Evolutionary conservation across 805 yeast species (phyloP), one percentile per base, ranked within the genome.

Genomic region (Wickerhamiella brachini): DNA sequence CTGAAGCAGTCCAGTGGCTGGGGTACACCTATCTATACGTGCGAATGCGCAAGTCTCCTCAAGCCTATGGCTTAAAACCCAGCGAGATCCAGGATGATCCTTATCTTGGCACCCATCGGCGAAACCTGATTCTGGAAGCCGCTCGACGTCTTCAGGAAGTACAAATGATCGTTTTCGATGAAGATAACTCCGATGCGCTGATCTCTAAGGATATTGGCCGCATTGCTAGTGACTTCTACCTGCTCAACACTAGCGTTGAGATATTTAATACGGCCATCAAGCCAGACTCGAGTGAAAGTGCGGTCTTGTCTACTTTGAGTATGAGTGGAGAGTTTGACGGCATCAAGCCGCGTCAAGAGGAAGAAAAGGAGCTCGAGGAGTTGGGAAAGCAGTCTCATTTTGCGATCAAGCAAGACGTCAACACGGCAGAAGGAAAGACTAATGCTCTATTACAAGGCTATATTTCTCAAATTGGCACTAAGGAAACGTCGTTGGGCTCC

Each of bases 1-100:
- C 85, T 29, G 98, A 93, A 68, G 99, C 89, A 51, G 83, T 93
- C 0, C 86, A 82, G 56, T 93, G 99, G 99, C 71, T 93, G n/a
- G 97, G 98, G 3, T 93, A 94, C 60, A 93, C 98, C 0, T 93
- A 93, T 62, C 73, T 93, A 77, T 82, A 78, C 68, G 97, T 90
- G 2, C 72, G 99, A 52, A 93, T 93, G 98, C 79, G 83, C 53
- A 85, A 87, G 62, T 90, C 88, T 56, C 98, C 99, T 1, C 81
- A 88, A 62, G 82, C 84, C 0, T 93, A 93, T 62, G 98, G 95
- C 24, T 78, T 94, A 46, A 86, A 79, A 45, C 88, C 95, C 93
- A 78, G 77, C 55, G 95, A 87, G 56, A 63, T 94, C 1, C 77
- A 79, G 22, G 81, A 81, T 18, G 99, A 93, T 65, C 95, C 95